Percentiles rank a stretch among this genome's conserved stretches.
Evolutionary conservation across 2,329 filamentous ascomycete species (phyloP).

Genomic region (Cadophora luteo-olivacea): DNA sequence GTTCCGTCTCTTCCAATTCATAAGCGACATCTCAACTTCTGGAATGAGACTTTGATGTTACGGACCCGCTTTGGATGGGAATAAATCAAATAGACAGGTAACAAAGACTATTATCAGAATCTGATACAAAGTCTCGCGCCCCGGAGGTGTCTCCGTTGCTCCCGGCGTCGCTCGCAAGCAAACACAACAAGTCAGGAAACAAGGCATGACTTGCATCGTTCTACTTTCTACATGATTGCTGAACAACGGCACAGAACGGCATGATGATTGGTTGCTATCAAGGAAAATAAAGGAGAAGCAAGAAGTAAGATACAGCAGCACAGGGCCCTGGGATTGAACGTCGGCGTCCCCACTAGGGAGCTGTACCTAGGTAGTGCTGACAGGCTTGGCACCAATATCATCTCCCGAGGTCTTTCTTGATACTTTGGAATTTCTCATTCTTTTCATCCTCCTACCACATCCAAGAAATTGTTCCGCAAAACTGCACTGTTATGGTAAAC

Average conservation of each 20-base stretch:
- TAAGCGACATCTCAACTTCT: not conserved
- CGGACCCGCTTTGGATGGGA: not conserved
- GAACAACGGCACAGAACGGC: not conserved
- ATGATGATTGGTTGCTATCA: not conserved
- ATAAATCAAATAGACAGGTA: not conserved
- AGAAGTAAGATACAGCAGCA: not conserved
- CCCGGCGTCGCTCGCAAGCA: not conserved
- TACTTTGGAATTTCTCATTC: not conserved
- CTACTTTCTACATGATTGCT: not conserved
- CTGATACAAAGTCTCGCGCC: not conserved
- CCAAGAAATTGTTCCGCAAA: no score
- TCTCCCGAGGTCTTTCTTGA: not conserved
- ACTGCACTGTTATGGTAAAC: no score
- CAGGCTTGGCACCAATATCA: not conserved
- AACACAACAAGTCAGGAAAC: not conserved
- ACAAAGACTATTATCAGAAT: not conserved
- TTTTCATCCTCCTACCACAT: not conserved
- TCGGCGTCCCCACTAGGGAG: not conserved
- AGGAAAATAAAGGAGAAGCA: not conserved
- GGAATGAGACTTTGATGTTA: no score
- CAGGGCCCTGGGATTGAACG: not conserved
- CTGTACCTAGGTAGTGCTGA: constrained; percentile 9
- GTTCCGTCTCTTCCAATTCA: not conserved
- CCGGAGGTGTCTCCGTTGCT: not conserved
- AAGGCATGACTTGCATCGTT: not conserved